Percentiles rank a stretch among this genome's conserved stretches.
phyloP scores from a whole-genome alignment of 1,284 basidiomycete genomes.

The Rhodotorula sp. region DNA sequence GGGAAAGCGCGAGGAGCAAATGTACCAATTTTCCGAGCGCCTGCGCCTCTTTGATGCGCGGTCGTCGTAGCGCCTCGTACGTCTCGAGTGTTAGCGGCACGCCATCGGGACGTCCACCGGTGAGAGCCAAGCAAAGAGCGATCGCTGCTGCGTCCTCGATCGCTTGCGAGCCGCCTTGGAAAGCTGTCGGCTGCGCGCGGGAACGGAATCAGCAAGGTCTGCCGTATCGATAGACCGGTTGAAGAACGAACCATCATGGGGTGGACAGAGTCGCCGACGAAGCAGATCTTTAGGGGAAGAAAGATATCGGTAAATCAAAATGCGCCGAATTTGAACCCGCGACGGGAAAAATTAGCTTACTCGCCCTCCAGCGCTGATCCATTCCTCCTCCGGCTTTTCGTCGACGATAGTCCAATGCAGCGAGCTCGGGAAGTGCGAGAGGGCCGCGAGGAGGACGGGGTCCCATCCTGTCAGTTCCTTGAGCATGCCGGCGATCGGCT shows the following conservation, averaged over 20 bases:
- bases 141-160: constrained; percentile 23
- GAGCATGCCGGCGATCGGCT: constrained; percentile 10
- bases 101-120: background rate
- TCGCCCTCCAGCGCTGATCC: constrained; percentile 21
- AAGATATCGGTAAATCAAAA: too few relatives aligned
- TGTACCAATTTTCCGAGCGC: constrained; percentile 19
- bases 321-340: background rate
- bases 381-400: constrained; percentile 12
- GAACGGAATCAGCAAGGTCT: background rate
- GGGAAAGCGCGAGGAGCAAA: background rate
- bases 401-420: constrained; percentile 32
- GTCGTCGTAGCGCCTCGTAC: constrained; percentile 18
- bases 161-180: constrained; percentile 30
- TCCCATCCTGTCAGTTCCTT: constrained; percentile 20
- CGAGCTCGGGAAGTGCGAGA: constrained; percentile 17
- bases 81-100: constrained; percentile 10
- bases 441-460: constrained; percentile 1
- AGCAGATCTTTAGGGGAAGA: constrained; percentile 17
- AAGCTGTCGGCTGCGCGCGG: constrained; percentile 11
- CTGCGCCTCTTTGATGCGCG: constrained; percentile 6
- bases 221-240: background rate
- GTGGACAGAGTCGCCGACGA: constrained; percentile 32
- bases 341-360: constrained; percentile 1
- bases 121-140: constrained; percentile 27
- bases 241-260: constrained; percentile 17